These are phyloP conservation scores for Entomortierella parvispora DNA, from an alignment of 192 early-diverging fungal species.

Conservation along the genomic window DNA sequence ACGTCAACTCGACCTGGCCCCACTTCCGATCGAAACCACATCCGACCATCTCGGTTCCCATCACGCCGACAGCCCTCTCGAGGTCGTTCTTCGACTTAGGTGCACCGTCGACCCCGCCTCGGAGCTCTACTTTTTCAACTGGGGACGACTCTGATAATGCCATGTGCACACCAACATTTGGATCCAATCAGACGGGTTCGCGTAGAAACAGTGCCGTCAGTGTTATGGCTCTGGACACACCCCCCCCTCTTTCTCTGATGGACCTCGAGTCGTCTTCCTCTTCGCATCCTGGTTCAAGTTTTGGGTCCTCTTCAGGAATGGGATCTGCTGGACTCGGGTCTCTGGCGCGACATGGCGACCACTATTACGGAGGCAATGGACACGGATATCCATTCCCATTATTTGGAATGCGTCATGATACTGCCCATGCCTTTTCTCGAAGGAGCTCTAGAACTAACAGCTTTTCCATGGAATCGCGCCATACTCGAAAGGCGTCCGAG, in stretches of 20 bases:
- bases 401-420: slow-evolving; percentile 33
- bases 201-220: slow-evolving; percentile 41
- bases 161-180: slow-evolving; percentile 51
- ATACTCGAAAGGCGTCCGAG: slow-evolving; percentile 40
- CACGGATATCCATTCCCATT: slow-evolving; percentile 36
- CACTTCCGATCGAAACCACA: slow-evolving; percentile 47
- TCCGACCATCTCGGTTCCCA: slow-evolving; percentile 40
- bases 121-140: slow-evolving; percentile 35
- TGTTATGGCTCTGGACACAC: slow-evolving; percentile 48
- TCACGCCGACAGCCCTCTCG: slow-evolving; percentile 14
- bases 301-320: slow-evolving; percentile 14
- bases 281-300: slow-evolving; percentile 19
- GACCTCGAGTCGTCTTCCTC: slow-evolving; percentile 38
- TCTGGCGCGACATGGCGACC: neutral
- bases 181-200: slow-evolving; percentile 24
- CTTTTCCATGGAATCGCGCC: slow-evolving; percentile 43
- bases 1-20: slow-evolving; percentile 30
- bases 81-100: slow-evolving; percentile 35
- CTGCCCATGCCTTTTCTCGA: slow-evolving; percentile 8
- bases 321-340: slow-evolving; percentile 1
- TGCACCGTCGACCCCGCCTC: slow-evolving; percentile 41
- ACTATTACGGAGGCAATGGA: neutral
- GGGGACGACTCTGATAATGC: slow-evolving; percentile 45
- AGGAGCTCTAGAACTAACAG: slow-evolving; percentile 46
- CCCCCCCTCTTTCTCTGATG: slow-evolving; percentile 44